phyloP scores from a whole-genome alignment of 441 rosid genomes.

The Pelargonium citronellum region DNA sequence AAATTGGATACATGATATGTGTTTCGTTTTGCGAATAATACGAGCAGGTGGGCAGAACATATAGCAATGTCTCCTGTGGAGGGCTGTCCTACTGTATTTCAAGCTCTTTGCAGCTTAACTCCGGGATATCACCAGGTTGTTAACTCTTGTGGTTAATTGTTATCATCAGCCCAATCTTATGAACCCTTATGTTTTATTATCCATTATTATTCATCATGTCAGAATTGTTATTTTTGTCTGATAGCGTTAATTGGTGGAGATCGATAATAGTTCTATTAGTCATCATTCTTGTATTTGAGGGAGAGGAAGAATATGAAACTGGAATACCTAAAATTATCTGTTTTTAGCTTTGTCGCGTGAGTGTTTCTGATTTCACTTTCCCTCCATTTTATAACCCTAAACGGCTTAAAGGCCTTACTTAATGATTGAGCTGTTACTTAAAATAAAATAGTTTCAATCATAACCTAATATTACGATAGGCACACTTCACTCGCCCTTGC shows the following conservation, averaged over 20 bases:
- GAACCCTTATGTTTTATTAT: neutral
- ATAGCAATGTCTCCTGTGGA: slow-evolving; percentile 85
- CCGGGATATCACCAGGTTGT: slow-evolving; percentile 94
- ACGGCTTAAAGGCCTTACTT: too few relatives aligned
- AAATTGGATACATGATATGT: slow-evolving; percentile 18
- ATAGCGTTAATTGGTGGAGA: neutral
- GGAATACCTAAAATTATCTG: too few relatives aligned
- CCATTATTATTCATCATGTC: neutral
- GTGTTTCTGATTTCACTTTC: too few relatives aligned
- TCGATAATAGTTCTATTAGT: too few relatives aligned
- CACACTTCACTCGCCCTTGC: too few relatives aligned
- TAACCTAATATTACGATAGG: too few relatives aligned
- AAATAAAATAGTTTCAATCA: too few relatives aligned
- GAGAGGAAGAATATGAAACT: too few relatives aligned
- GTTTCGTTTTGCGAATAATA: slow-evolving; percentile 19
- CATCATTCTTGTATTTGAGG: too few relatives aligned
- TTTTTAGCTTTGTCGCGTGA: too few relatives aligned
- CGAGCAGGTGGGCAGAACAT: slow-evolving; percentile 69
- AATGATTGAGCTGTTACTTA: too few relatives aligned
- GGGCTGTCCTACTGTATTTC: slow-evolving; percentile 88
- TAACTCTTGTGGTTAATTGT: slow-evolving; percentile 2
- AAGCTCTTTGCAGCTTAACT: slow-evolving; percentile 64
- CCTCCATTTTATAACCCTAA: too few relatives aligned
- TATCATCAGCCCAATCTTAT: neutral
- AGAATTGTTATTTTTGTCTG: neutral